Evolutionary conservation across 768 basidiomycete genomes (phyloP).

Genomic region (Chalciporus chontae): DNA sequence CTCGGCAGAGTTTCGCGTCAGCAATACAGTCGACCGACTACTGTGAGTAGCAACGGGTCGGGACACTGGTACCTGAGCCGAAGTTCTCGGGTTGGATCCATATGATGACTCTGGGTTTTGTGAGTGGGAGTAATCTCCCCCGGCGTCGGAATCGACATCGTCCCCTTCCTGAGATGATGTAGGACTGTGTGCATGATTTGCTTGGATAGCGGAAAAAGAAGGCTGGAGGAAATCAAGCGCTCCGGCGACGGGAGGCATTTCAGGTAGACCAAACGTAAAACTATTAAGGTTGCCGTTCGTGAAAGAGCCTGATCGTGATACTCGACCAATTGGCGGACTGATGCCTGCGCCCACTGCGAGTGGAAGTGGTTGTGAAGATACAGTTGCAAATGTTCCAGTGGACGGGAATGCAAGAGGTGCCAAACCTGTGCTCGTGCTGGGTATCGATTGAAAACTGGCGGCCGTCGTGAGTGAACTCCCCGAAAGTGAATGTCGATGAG

Average conservation of each 20-base stretch:
- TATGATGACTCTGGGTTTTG: slow-evolving; percentile 31
- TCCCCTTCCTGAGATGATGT: slow-evolving; percentile 49
- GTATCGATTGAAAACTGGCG: slow-evolving; percentile 32
- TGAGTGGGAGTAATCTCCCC: slow-evolving; percentile 24
- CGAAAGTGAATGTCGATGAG: slow-evolving; percentile 32
- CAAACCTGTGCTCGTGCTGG: slow-evolving; percentile 28
- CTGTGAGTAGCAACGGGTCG: slow-evolving; percentile 16
- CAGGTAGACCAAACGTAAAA: slow-evolving; percentile 37
- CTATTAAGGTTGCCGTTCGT: slow-evolving; percentile 41
- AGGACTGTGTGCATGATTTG: slow-evolving; percentile 22
- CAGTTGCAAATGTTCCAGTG: slow-evolving; percentile 28
- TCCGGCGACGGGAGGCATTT: slow-evolving; percentile 22
- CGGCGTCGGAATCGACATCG: slow-evolving; percentile 46
- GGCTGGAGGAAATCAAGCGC: slow-evolving; percentile 32
- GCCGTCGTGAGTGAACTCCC: slow-evolving; percentile 25
- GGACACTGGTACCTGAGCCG: slow-evolving; percentile 22
- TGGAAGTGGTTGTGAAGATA: slow-evolving; percentile 26
- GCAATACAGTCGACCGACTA: slow-evolving; percentile 10
- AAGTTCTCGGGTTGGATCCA: slow-evolving; percentile 19
- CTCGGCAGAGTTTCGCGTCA: slow-evolving; percentile 23
- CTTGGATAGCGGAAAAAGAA: slow-evolving; percentile 5
- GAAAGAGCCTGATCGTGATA: slow-evolving; percentile 58
- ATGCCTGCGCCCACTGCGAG: slow-evolving; percentile 23
- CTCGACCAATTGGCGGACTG: slow-evolving; percentile 44
- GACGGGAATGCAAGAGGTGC: slow-evolving; percentile 29